Conservation (phyloP, 352 stramenopile genomes). For the Phytophthora sansomeana region DNA sequence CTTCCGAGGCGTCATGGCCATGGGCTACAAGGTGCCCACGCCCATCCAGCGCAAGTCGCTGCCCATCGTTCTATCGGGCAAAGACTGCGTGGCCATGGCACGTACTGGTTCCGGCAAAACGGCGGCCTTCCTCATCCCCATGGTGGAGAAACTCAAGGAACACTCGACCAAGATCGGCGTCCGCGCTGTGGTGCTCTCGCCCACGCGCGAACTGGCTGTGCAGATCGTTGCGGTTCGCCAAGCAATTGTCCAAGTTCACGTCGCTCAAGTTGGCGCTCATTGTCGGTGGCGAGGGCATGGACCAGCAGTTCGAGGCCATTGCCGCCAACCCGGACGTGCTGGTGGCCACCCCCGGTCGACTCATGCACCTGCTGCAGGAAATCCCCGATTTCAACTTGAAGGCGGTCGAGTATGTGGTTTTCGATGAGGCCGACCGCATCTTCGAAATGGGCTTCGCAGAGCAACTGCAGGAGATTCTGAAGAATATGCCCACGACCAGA, state of each 20-base stretch:
- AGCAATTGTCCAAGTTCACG: constrained; percentile 93
- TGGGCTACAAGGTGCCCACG: constrained; percentile 98
- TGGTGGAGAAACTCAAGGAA: constrained; percentile 97
- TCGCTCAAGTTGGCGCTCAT: constrained; percentile 93
- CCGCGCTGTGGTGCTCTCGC: constrained; percentile 93
- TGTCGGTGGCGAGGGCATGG: constrained; percentile 98
- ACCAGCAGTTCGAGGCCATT: constrained; percentile 98
- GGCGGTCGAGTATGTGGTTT: constrained; percentile 93
- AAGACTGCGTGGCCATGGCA: constrained; percentile 99
- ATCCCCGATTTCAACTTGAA: constrained; percentile 95
- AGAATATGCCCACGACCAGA: constrained; percentile 87
- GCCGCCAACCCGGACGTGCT: constrained; percentile 94
- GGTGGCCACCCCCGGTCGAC: constrained; percentile 94
- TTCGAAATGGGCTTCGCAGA: constrained; percentile 99
- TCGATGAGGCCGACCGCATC: constrained; percentile 99
- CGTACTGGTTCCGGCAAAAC: constrained; percentile 98
- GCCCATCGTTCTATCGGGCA: constrained; percentile 95
- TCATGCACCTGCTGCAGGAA: constrained; percentile 95
- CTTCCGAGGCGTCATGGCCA: constrained; percentile 91
- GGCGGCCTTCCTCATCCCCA: constrained; percentile 97
- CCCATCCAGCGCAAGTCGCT: constrained; percentile 99
- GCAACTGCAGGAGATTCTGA: constrained; percentile 96
- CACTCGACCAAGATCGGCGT: constrained; percentile 92
- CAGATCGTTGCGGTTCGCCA: constrained; percentile 95
- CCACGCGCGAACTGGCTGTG: constrained; percentile 98